phyloP scores from a whole-genome alignment of 2,329 filamentous ascomycete genomes.

The Fusarium albosuccineum region DNA sequence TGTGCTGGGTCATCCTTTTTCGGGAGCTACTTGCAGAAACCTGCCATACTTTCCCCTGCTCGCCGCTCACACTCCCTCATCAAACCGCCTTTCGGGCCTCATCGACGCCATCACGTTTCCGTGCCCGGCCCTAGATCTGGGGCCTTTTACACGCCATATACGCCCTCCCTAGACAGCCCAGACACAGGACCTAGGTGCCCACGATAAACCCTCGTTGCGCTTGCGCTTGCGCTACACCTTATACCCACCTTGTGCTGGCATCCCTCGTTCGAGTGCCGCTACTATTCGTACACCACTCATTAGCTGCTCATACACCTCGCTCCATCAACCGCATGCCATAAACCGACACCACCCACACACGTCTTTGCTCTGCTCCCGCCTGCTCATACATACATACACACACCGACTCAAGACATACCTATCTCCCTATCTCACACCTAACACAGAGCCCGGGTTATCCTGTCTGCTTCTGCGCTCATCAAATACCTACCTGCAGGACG shows the following conservation, averaged over 20 bases:
- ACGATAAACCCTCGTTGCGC: constrained; percentile 25
- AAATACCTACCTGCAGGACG: constrained; percentile 34
- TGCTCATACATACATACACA: constrained; percentile 34
- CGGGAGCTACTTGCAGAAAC: constrained; percentile 36
- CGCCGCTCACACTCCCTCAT: constrained; percentile 17
- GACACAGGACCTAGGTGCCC: constrained; percentile 13
- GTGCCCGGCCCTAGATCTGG: constrained; percentile 39
- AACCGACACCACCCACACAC: constrained; percentile 40
- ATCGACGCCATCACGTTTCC: constrained; percentile 39
- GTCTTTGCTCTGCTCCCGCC: not conserved
- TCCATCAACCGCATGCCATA: constrained; percentile 43
- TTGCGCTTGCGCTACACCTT: constrained; percentile 18
- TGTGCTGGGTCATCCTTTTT: constrained; percentile 20
- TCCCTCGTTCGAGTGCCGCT: constrained; percentile 24
- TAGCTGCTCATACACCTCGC: constrained; percentile 27
- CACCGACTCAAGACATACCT: constrained; percentile 39
- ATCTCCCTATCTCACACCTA: constrained; percentile 32
- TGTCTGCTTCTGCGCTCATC: constrained; percentile 26
- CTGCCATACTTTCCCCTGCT: constrained; percentile 27
- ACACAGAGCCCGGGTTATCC: constrained; percentile 15
- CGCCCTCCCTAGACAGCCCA: constrained; percentile 22
- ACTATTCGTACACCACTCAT: constrained; percentile 40
- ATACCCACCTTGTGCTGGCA: constrained; percentile 30
- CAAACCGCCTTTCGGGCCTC: constrained; percentile 35
- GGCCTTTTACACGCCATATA: constrained; percentile 30